These are phyloP conservation scores for Tricholoma hemisulphureum DNA, from an alignment of 768 basidiomycete genomes.

Conservation along the genomic window DNA sequence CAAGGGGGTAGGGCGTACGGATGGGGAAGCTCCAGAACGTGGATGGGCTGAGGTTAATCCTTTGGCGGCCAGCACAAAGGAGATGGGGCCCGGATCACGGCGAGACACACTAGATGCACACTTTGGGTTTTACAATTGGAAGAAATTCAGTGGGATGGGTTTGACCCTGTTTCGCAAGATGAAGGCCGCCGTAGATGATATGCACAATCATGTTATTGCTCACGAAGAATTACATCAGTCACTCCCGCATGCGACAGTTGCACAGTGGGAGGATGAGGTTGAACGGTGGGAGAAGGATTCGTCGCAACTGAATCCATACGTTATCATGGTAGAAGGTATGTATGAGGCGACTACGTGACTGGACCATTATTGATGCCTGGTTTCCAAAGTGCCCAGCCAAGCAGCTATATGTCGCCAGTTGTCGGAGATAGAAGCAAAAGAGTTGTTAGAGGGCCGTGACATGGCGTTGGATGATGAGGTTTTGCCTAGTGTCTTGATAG, in stretches of 20 bases:
- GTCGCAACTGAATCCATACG: neutral
- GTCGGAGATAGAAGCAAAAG: conserved; percentile 2
- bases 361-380: neutral
- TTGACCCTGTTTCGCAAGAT: neutral
- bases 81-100: too few species aligned
- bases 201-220: neutral
- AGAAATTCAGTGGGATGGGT: too few species aligned
- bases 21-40: conserved; percentile 34
- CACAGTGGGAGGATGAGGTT: neutral
- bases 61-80: conserved; percentile 9
- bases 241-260: neutral
- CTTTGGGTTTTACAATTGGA: neutral
- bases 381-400: neutral
- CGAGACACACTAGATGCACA: neutral
- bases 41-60: conserved; percentile 29
- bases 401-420: neutral
- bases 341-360: neutral
- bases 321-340: neutral
- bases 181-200: too few species aligned
- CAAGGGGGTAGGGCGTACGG: conserved; percentile 29
- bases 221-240: neutral
- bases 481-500: conserved; percentile 1
- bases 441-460: neutral
- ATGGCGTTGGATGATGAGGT: conserved; percentile 1
- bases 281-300: too few species aligned